Percentiles rank a stretch among this genome's conserved stretches.
Evolutionary conservation across 352 stramenopile genomes (phyloP).

Genomic region (Globisporangium paroecandrum): DNA sequence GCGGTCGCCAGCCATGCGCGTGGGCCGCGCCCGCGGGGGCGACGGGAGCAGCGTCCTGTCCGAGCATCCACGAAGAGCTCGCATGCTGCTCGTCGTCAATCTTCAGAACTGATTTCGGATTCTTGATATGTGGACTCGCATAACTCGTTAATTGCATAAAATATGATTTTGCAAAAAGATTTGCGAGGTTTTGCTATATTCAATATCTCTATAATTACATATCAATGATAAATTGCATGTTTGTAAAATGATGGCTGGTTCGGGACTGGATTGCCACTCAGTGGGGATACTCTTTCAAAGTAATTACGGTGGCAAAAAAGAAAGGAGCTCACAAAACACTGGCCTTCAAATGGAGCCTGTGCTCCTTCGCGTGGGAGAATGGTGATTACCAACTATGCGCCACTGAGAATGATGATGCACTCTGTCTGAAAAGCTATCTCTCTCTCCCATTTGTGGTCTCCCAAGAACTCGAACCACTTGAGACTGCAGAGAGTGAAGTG

Average conservation of each 20-base stretch:
- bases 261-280: neutral
- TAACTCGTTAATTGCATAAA: neutral
- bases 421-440: neutral
- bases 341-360: neutral
- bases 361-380: neutral
- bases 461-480: no score
- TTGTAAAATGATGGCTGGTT: neutral
- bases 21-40: neutral
- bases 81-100: neutral
- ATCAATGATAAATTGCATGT: neutral
- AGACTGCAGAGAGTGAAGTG: neutral
- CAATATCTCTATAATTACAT: neutral
- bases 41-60: neutral
- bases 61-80: neutral
- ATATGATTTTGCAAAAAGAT: neutral
- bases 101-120: neutral
- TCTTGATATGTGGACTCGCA: neutral
- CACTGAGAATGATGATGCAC: neutral
- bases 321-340: neutral
- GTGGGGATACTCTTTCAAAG: neutral
- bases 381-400: neutral
- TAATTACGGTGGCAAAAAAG: neutral
- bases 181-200: neutral
- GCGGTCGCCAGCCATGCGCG: no score
- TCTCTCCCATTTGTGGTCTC: no score